Evolutionary conservation across 164 flowering plant species (phyloP).

Genomic region (Dillenia suffruticosa): DNA sequence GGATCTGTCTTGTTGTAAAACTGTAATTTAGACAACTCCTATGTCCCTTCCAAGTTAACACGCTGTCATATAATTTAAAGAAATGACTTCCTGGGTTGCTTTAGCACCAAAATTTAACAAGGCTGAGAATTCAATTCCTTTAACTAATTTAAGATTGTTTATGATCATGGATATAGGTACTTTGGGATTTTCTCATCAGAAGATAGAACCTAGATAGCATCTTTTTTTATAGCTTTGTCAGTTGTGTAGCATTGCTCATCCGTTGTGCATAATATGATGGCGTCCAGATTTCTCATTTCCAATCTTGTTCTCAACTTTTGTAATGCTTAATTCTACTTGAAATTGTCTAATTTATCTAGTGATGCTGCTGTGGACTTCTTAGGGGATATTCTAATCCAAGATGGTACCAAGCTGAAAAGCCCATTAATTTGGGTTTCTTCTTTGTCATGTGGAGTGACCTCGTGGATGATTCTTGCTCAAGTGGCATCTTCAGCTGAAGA

Average conservation of each 20-base stretch:
- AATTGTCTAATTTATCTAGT: not conserved
- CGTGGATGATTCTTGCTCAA: constrained; percentile 53
- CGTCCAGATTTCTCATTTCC: not conserved
- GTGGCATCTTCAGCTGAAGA: constrained; percentile 52
- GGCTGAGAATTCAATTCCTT: too few species aligned
- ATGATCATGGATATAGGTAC: too few species aligned
- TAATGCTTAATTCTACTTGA: not conserved
- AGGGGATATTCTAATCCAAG: constrained; percentile 12
- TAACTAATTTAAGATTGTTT: too few species aligned
- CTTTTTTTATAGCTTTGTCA: too few species aligned
- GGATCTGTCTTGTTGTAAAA: not conserved
- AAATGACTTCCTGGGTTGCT: too few species aligned
- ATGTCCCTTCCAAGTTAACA: too few species aligned
- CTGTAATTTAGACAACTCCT: too few species aligned
- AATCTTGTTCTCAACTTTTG: not conserved
- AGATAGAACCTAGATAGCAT: too few species aligned
- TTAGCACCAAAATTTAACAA: too few species aligned
- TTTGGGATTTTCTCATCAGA: too few species aligned
- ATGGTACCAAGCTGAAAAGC: constrained; percentile 15
- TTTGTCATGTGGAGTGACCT: constrained; percentile 32
- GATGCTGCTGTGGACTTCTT: constrained; percentile 26
- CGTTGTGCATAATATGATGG: not conserved
- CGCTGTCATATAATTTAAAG: too few species aligned
- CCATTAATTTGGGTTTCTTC: constrained; percentile 22
- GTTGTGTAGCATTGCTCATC: not conserved